Evolutionary conservation across 768 basidiomycete genomes (phyloP).

Genomic region (Serendipita vermifera): DNA sequence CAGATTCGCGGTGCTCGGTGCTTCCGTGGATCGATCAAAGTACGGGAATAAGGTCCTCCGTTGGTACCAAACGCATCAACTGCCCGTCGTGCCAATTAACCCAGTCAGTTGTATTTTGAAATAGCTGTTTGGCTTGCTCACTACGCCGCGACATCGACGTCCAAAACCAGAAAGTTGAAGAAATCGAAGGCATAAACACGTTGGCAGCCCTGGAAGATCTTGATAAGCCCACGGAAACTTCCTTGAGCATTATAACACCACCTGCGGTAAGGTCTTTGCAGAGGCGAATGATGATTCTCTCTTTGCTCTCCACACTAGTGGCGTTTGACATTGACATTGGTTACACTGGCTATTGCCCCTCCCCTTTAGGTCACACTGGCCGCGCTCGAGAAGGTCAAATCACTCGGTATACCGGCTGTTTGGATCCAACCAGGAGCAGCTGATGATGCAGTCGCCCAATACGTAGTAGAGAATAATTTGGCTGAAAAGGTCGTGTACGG

Average conservation of each 20-base stretch:
- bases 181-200: conserved; percentile 53
- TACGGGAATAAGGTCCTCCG: conserved; percentile 68
- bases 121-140: conserved; percentile 10
- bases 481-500: conserved; percentile 60
- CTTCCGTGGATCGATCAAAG: conserved; percentile 66
- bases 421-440: conserved; percentile 90
- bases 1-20: conserved; percentile 66
- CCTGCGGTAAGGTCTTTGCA: conserved; percentile 37
- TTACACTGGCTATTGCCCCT: too few species aligned
- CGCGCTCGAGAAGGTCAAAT: conserved; percentile 52
- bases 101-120: conserved; percentile 35
- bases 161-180: conserved; percentile 60
- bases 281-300: too few species aligned
- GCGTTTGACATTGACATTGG: too few species aligned
- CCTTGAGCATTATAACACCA: conserved; percentile 68
- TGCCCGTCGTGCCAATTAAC: conserved; percentile 59
- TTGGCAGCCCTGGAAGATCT: conserved; percentile 45
- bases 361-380: conserved; percentile 49
- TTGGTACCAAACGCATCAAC: conserved; percentile 55
- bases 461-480: conserved; percentile 49
- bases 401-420: conserved; percentile 55
- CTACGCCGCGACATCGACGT: too few species aligned
- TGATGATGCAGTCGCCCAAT: conserved; percentile 47
- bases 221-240: conserved; percentile 47
- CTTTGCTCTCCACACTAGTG: too few species aligned